phyloP scores from a whole-genome alignment of 768 basidiomycete species.

The Cystobasidiopsis lactophilus region DNA sequence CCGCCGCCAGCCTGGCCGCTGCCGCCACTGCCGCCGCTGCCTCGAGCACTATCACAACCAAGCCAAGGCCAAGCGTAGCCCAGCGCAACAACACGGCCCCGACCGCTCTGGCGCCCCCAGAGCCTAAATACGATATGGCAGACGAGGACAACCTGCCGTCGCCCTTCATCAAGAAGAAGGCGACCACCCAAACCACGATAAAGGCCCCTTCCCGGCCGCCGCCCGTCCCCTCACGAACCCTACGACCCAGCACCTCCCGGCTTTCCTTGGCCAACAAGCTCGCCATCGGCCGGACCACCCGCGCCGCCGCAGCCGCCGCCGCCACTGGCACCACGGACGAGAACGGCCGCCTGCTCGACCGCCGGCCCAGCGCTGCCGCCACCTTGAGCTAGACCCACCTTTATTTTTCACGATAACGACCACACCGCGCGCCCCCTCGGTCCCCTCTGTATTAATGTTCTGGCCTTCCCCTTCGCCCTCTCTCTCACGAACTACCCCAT shows the following conservation, averaged over 20 bases:
- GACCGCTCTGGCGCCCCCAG: neutral
- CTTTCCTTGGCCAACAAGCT: neutral
- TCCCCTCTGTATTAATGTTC: no score
- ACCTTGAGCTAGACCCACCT: neutral
- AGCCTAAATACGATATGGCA: constrained; percentile 6
- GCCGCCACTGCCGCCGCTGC: neutral
- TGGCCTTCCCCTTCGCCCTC: no score
- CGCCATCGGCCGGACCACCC: neutral
- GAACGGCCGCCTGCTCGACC: neutral
- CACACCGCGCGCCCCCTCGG: no score
- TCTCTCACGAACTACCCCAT: neutral
- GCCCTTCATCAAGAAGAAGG: constrained; percentile 13
- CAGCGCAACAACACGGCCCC: constrained; percentile 2
- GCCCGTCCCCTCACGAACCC: neutral
- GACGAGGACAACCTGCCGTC: constrained; percentile 12
- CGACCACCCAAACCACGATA: neutral
- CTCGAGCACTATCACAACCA: neutral
- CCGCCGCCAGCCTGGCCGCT: neutral
- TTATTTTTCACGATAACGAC: neutral
- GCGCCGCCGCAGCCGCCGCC: neutral
- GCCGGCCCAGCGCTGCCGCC: neutral
- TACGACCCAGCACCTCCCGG: neutral
- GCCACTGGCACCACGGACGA: neutral
- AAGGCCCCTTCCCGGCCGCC: neutral
- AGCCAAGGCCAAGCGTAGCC: neutral